A percentile compares a stretch with the other conserved stretches of the same genome.
These are phyloP conservation scores for Xylaria sp. DNA, from an alignment of 2,329 filamentous ascomycete genomes.

Conservation along the genomic window DNA sequence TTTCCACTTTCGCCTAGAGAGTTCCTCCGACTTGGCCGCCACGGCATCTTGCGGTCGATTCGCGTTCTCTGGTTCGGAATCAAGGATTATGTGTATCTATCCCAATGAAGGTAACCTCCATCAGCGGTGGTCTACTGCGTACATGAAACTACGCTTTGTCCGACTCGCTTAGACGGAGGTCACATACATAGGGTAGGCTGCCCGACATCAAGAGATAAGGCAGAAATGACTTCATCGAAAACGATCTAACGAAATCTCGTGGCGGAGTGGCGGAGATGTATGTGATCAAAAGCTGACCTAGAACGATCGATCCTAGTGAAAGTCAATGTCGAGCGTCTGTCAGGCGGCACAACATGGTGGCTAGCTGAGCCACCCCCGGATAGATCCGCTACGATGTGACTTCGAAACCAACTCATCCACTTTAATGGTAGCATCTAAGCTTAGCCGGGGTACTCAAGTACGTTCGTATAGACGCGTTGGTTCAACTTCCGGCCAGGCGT, in stretches of 20 bases:
- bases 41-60: conserved; percentile 21
- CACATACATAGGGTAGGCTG: neutral
- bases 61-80: conserved; percentile 20
- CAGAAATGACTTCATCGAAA: neutral
- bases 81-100: conserved; percentile 24
- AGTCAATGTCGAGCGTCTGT: conserved; percentile 5
- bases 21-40: conserved; percentile 29
- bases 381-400: conserved; percentile 37
- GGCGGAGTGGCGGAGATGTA: conserved; percentile 8
- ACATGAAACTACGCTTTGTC: conserved; percentile 10
- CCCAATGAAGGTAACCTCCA: conserved; percentile 9
- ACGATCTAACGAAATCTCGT: conserved; percentile 17
- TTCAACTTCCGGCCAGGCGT: conserved; percentile 10
- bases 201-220: conserved; percentile 6
- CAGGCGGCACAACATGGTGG: conserved; percentile 26
- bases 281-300: conserved; percentile 16
- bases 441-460: conserved; percentile 24
- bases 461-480: conserved; percentile 11
- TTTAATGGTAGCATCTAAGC: conserved; percentile 25
- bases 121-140: conserved; percentile 1
- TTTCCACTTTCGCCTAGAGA: neutral
- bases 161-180: neutral
- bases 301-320: conserved; percentile 22
- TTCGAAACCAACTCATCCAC: conserved; percentile 16
- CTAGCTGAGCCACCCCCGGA: conserved; percentile 32